Evolutionary conservation across 805 yeast species (phyloP), one percentile per base, ranked within the genome.

Genomic region (Tetrapisispora arboricola): DNA sequence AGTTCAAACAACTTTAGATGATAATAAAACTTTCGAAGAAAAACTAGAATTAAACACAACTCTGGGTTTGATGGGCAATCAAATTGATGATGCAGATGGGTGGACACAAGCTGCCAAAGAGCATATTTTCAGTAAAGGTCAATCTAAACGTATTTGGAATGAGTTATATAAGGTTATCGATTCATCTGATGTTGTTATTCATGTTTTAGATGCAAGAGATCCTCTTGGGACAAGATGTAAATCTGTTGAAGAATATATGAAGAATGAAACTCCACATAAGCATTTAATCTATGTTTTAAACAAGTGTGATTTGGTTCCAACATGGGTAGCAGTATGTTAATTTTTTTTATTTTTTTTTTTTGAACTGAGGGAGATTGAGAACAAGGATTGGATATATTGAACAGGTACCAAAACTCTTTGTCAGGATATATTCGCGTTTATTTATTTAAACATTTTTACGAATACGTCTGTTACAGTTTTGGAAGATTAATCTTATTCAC

Each of bases 91-190:
- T 29, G 67, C 71, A 36, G 94, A 86, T 50, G 95, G 85, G 41
- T 84, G 82, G 75, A 73, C 94, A 4, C 80, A 79, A 53, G 92
- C 85, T 54, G 95, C 96, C 30, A 87, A 85, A 60, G 98, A 92
- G 64, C 88, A 92, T 45, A 88, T 90, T 63, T 90, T 90, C 72
- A 79, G 82, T 59, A 90, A 90, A 63, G 98, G 98, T 54, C 98
- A 90, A 68, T 87, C 96, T 36, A 90, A 90, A 67, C 83, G 98
- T 69, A 90, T 90, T 52, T 90, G 98, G 98, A 92, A 92, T 63
- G 98, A 90, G 63, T 71, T 90, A 45, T 90, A 92, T 65, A 90
- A 90, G 61, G 98, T 90, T 38, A 87, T 90, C 52, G 98, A 90
- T 64, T 90, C 97, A 10, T 86, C 96, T 0, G 98, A 90, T 68